Evolutionary conservation across 352 stramenopile species (phyloP), one percentile per base, ranked within the genome.

Genomic region (Phytophthora kernoviae): DNA sequence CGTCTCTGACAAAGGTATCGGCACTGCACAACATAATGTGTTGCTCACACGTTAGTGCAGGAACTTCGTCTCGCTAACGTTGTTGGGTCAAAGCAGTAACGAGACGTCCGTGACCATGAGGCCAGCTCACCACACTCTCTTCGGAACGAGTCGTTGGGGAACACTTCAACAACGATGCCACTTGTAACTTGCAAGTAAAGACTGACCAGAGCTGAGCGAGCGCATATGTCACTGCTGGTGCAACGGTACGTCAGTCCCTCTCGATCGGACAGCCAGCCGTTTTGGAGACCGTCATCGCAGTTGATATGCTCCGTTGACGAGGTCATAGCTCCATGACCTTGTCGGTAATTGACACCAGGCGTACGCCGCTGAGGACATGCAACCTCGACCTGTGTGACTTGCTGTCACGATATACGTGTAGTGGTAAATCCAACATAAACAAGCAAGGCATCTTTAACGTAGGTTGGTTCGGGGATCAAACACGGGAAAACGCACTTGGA

Each of bases 211-310:
- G 17, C 39, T 4, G n/a, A 34, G 26, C 44, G 45, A 15, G 39
- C 33, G 42, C 32, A 15, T 27, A 22, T 27, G 22, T 15, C 33
- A 42, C 32, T 36, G 26, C n/a, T 55, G 34, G 33, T 32, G 43
- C 36, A 56, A 41, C 46, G 21, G 20, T 52, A 43, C 58, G 58
- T 30, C 45, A 66, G 50, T 61, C 43, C 50, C 50, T 66, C 51
- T 21, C 58, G 34, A 66, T n/a, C 4, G 26, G 20, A 52, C 51
- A n/a, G 21, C 21, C 14, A 30, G 51, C 51, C 7, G 7, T 39
- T 49, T 27, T 44, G 12, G n/a, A 54, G 34, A 39, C 18, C 5
- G 20, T 15, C 39, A 22, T 27, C 18, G 17, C 4, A 10, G 22
- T 47, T 6, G 37, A 52, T n/a, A 22, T 7, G 33, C 33, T 39